phyloP scores from a whole-genome alignment of 148 eudicot species.

The Fallopia convolvulus region DNA sequence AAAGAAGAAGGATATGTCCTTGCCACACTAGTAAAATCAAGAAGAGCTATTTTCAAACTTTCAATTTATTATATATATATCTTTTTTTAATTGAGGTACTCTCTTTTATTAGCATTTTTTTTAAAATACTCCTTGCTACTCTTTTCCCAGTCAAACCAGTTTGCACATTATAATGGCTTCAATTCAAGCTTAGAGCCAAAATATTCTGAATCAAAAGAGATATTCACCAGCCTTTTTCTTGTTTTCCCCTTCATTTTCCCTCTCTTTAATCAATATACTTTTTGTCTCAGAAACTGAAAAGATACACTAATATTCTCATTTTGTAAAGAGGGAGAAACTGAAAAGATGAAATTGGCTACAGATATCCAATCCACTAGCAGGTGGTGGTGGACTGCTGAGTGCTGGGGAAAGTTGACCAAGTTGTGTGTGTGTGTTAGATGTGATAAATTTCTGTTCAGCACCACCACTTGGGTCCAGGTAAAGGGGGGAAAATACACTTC shows the following conservation, averaged over 20 bases:
- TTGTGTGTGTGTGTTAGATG: conserved; percentile 2
- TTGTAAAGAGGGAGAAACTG: conserved; percentile 14
- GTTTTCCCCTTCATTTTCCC: background rate
- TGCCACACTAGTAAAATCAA: background rate
- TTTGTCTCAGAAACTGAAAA: background rate
- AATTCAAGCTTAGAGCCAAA: conserved; percentile 2
- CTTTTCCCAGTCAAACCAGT: background rate
- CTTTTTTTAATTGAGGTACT: too few species aligned
- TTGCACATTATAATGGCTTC: background rate
- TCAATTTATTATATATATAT: too few species aligned
- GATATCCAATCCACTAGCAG: conserved; percentile 15
- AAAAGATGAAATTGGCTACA: conserved; percentile 12
- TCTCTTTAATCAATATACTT: background rate
- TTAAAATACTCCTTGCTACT: background rate
- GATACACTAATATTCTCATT: conserved; percentile 8
- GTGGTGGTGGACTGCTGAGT: conserved; percentile 9
- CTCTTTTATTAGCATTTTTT: background rate
- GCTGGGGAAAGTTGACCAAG: conserved; percentile 8
- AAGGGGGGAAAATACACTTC: background rate
- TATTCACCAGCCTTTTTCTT: background rate
- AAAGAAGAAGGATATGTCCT: background rate
- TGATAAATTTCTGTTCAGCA: conserved; percentile 1
- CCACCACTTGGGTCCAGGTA: background rate
- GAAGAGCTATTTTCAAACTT: too few species aligned
- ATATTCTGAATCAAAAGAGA: background rate